These are phyloP conservation scores for Rhizopogon parksii DNA, from an alignment of 1,284 basidiomycete species.

Conservation along the genomic window DNA sequence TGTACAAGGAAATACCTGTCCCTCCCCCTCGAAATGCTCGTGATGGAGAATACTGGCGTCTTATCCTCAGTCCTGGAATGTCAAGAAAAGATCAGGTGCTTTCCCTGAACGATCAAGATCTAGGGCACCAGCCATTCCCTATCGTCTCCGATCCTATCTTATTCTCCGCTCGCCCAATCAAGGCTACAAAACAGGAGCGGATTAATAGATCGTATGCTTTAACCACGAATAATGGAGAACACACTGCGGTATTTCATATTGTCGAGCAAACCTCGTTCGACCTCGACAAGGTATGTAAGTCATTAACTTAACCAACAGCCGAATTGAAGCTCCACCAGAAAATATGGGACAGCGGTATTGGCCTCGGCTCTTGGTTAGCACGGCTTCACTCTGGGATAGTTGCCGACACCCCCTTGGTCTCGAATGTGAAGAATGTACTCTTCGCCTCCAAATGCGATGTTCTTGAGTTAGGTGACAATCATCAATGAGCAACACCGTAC, in stretches of 20 bases:
- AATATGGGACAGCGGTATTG: constrained; percentile 89
- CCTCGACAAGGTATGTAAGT: constrained; percentile 69
- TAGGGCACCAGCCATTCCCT: constrained; percentile 43
- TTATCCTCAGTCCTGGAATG: constrained; percentile 45
- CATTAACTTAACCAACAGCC: not conserved
- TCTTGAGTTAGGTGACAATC: constrained; percentile 59
- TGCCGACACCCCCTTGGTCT: constrained; percentile 3
- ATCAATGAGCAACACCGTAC: not conserved
- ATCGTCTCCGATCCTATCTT: constrained; percentile 63
- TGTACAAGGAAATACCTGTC: constrained; percentile 68
- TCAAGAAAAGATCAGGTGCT: constrained; percentile 24
- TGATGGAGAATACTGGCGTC: constrained; percentile 54
- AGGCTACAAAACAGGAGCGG: constrained; percentile 57
- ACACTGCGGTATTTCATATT: constrained; percentile 38
- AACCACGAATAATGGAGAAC: constrained; percentile 13
- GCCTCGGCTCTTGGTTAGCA: constrained; percentile 69
- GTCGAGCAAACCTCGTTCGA: constrained; percentile 82
- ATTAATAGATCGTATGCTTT: constrained; percentile 57
- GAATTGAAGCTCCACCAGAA: constrained; percentile 47
- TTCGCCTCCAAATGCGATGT: constrained; percentile 31
- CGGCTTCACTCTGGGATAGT: constrained; percentile 21
- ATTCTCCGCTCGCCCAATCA: constrained; percentile 31
- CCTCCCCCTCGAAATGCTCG: constrained; percentile 48
- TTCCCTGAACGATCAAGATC: constrained; percentile 27
- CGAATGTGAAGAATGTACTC: constrained; percentile 28